phyloP scores from a whole-genome alignment of 2,329 filamentous ascomycete genomes.

The Diaporthe vexans region DNA sequence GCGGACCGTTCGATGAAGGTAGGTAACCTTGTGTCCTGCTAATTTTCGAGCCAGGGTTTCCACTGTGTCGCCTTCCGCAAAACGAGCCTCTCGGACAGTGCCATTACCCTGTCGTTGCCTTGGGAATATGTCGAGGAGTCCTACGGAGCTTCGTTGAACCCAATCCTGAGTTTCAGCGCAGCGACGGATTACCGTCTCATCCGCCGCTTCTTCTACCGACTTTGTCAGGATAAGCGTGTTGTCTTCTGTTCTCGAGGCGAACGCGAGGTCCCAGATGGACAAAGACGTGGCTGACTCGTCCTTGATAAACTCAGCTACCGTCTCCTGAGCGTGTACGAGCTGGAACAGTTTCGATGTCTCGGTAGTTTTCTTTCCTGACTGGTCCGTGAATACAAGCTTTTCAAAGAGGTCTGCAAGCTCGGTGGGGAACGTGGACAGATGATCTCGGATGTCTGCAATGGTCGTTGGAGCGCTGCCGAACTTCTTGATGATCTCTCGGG shows the following conservation, averaged over 20 bases:
- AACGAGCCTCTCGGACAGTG: slow-evolving; percentile 1
- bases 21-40: slow-evolving; percentile 48
- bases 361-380: slow-evolving; percentile 40
- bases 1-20: slow-evolving; percentile 53
- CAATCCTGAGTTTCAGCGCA: slow-evolving; percentile 27
- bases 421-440: slow-evolving; percentile 44
- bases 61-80: slow-evolving; percentile 17
- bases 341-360: slow-evolving; percentile 49
- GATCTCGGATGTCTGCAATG: slow-evolving; percentile 31
- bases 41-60: slow-evolving; percentile 1
- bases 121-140: slow-evolving; percentile 30
- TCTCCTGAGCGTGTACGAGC: slow-evolving; percentile 50
- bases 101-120: slow-evolving; percentile 1
- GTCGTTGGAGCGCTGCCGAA: slow-evolving; percentile 32
- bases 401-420: slow-evolving; percentile 50
- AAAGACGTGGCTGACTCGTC: slow-evolving; percentile 50
- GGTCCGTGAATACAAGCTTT: slow-evolving; percentile 50
- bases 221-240: slow-evolving; percentile 42
- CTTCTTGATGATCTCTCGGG: slow-evolving; percentile 47
- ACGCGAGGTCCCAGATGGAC: slow-evolving; percentile 53
- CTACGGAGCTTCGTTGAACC: slow-evolving; percentile 33
- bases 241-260: slow-evolving; percentile 46
- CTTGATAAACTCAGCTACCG: slow-evolving; percentile 50
- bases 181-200: slow-evolving; percentile 40
- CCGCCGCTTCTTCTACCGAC: slow-evolving; percentile 44